Evolutionary conservation across 306 rosid genomes (phyloP), one percentile per base, ranked within the genome.

Genomic region (Dryas octopetala): DNA sequence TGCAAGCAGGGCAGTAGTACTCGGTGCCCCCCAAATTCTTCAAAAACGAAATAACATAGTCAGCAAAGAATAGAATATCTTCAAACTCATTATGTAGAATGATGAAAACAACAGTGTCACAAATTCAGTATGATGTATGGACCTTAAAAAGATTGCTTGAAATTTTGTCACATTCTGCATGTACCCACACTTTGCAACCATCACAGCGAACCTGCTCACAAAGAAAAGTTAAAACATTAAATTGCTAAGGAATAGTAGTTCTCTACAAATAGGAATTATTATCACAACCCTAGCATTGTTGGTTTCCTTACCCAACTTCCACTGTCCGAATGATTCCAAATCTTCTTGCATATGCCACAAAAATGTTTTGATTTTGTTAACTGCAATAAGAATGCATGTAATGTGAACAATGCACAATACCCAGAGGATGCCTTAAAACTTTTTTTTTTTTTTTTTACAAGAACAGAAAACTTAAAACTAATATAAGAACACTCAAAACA

Each of bases 141-240:
- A 96, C 99, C 99, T 92, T 92, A 73, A 90, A 90, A 66, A 70
- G 90, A 75, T 86, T 88, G 80, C 89, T 87, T 77, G 96, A 86
- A 86, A 92, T 90, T 84, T 88, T 88, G 90, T 90, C 99, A 9
- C 99, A 96, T 80, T 88, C 99, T 1, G 98, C 97, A 9, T 96
- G 99, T 82, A 96, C 99, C 99, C 99, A 96, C 62, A 92, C 98
- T 82, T 89, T 92, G 82, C 99, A 96, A 77, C 99, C 98, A 77
- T 96, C 99, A 79, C 99, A 96, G 16, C 98, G 99, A 57, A 96
- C 99, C 99, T 96, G 82, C 76, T 82, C 76, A 59, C 65, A 74
- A 74, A 81, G 58, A 62, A 46, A 63, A 60, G 65, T 68, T 77
- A 16, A 51, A 65, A 72, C 32, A 55, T 66, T 77, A 38, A 40